Conservation (phyloP, 768 basidiomycete genomes). For the Pleurotus ostreatus region DNA sequence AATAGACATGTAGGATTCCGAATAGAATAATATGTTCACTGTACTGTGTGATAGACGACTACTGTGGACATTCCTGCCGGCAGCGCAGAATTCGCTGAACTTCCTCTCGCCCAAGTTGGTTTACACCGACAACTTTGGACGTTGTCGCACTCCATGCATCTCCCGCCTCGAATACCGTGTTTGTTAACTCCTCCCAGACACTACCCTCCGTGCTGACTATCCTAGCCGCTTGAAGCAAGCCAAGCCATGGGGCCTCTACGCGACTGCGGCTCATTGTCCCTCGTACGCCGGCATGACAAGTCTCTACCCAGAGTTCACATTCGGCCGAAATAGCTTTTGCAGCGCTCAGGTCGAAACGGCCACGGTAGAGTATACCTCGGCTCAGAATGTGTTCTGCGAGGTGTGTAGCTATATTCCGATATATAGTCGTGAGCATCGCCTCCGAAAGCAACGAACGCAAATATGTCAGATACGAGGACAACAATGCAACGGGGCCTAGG, state of each 20-base stretch:
- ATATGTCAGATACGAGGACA: slow-evolving; percentile 75
- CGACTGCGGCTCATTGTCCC: slow-evolving; percentile 39
- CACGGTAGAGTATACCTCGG: slow-evolving; percentile 76
- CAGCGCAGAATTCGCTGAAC: slow-evolving; percentile 51
- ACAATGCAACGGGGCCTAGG: slow-evolving; percentile 68
- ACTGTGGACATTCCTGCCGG: slow-evolving; percentile 25
- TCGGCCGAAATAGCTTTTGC: slow-evolving; percentile 66
- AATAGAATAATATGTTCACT: no score
- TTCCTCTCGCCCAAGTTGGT: slow-evolving; percentile 61
- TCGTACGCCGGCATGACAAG: slow-evolving; percentile 50
- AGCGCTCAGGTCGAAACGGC: slow-evolving; percentile 57
- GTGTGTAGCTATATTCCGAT: slow-evolving; percentile 68
- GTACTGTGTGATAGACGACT: background rate
- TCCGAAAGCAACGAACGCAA: slow-evolving; percentile 63
- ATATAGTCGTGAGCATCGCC: slow-evolving; percentile 54
- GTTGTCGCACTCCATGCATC: slow-evolving; percentile 55
- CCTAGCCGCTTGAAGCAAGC: slow-evolving; percentile 64
- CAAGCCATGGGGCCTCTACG: slow-evolving; percentile 74
- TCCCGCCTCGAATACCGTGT: slow-evolving; percentile 47
- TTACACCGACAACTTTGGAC: slow-evolving; percentile 50
- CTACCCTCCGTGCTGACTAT: slow-evolving; percentile 60
- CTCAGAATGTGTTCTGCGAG: slow-evolving; percentile 79
- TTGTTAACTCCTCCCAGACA: slow-evolving; percentile 41
- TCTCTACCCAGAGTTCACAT: slow-evolving; percentile 80
- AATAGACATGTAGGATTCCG: background rate